Evolutionary conservation across 2,329 filamentous ascomycete species (phyloP).

Genomic region (Didymella keratinophila): DNA sequence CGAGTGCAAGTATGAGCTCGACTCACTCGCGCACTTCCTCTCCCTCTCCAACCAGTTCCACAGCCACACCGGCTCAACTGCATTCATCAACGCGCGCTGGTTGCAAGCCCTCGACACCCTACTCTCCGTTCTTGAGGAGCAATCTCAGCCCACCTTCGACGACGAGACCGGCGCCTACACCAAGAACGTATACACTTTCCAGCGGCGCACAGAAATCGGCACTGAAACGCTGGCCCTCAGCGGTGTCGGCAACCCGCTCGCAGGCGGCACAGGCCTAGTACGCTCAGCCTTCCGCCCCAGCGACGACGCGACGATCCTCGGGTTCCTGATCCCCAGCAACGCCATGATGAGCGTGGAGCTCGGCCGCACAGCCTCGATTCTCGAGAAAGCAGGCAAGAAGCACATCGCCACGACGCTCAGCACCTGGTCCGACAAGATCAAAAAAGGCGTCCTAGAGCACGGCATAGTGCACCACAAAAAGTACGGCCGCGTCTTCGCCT

Average conservation of each 20-base stretch:
- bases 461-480: conserved; percentile 79
- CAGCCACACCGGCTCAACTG: conserved; percentile 76
- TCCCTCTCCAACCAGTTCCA: conserved; percentile 86
- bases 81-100: conserved; percentile 83
- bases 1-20: conserved; percentile 98
- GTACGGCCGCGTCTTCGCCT: conserved; percentile 83
- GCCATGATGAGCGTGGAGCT: conserved; percentile 96
- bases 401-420: conserved; percentile 59
- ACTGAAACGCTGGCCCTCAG: conserved; percentile 87
- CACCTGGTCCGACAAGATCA: conserved; percentile 70
- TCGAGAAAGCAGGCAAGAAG: conserved; percentile 67
- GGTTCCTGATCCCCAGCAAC: conserved; percentile 94
- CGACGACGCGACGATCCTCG: conserved; percentile 92
- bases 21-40: conserved; percentile 92
- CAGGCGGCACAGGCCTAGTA: conserved; percentile 81
- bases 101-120: conserved; percentile 77
- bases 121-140: conserved; percentile 75
- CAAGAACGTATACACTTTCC: conserved; percentile 86
- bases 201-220: conserved; percentile 77
- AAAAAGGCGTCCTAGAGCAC: conserved; percentile 81
- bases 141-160: conserved; percentile 84
- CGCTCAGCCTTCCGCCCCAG: conserved; percentile 93
- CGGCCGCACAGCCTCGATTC: conserved; percentile 72
- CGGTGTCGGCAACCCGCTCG: conserved; percentile 91
- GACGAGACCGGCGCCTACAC: conserved; percentile 68